Percentiles rank a stretch among this genome's conserved stretches.
Conservation (phyloP, 495 filamentous ascomycete genomes). For the Aspergillus ellipticus region DNA sequence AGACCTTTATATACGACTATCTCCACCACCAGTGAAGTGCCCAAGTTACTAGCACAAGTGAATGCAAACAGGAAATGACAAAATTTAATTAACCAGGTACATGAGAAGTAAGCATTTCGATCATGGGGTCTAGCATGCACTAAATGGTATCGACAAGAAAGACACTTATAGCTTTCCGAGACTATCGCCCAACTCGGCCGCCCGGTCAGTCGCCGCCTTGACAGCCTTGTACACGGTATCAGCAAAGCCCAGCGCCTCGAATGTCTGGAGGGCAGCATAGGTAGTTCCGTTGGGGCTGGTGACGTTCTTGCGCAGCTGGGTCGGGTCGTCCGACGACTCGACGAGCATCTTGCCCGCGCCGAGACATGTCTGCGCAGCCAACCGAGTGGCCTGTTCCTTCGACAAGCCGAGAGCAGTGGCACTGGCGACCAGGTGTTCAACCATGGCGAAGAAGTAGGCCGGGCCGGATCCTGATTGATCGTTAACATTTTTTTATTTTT, state of each 20-base stretch:
- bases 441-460: conserved; percentile 46
- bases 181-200: conserved; percentile 32
- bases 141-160: too few species aligned
- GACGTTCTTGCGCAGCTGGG: conserved; percentile 41
- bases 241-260: conserved; percentile 32
- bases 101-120: too few species aligned
- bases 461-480: conserved; percentile 33
- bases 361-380: conserved; percentile 40
- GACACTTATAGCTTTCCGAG: conserved; percentile 7
- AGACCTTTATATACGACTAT: too few species aligned
- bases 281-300: conserved; percentile 44
- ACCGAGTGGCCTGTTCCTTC: conserved; percentile 36
- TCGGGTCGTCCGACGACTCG: conserved; percentile 31
- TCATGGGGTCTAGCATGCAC: too few species aligned
- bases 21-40: too few species aligned
- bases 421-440: conserved; percentile 38
- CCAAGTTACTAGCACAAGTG: too few species aligned
- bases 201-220: conserved; percentile 32
- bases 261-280: conserved; percentile 35
- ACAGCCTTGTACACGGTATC: conserved; percentile 39
- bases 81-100: too few species aligned
- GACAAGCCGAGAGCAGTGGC: conserved; percentile 35
- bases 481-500: not conserved
- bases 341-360: conserved; percentile 42
- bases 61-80: too few species aligned